Percentiles rank a stretch among this genome's conserved stretches.
Conservation (phyloP, 2,329 filamentous ascomycete species). For the Pestalotiopsis sp. region DNA sequence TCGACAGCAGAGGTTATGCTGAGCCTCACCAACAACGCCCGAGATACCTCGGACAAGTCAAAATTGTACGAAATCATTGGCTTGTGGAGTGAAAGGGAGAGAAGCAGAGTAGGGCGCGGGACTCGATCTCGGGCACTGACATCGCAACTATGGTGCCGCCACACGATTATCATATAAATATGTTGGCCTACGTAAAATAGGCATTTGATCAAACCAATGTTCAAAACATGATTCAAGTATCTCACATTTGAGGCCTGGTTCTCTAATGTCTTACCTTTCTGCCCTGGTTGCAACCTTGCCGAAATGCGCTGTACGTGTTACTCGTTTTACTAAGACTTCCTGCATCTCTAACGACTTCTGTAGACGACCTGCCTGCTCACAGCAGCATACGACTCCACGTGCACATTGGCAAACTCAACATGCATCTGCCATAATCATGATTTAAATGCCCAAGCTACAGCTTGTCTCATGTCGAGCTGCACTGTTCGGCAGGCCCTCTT, state of each 20-base stretch:
- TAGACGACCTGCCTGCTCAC: slow-evolving; percentile 15
- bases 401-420: slow-evolving; percentile 10
- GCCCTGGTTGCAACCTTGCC: slow-evolving; percentile 7
- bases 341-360: slow-evolving; percentile 1
- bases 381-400: slow-evolving; percentile 12
- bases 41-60: background rate
- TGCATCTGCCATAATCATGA: slow-evolving; percentile 14
- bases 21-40: background rate
- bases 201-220: background rate
- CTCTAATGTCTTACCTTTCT: slow-evolving; percentile 5
- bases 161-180: background rate
- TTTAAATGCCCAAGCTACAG: slow-evolving; percentile 13
- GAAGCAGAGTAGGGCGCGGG: background rate
- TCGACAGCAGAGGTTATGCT: background rate
- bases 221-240: background rate
- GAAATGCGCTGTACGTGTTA: slow-evolving; percentile 8
- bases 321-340: background rate
- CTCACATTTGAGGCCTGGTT: background rate
- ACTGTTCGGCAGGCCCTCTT: slow-evolving; percentile 8
- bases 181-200: background rate
- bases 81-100: background rate
- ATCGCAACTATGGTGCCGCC: background rate
- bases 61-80: background rate
- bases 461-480: slow-evolving; percentile 15
- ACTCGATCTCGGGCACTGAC: background rate